Percentiles rank a stretch among this genome's conserved stretches.
phyloP scores from a whole-genome alignment of 257 asterid species.

The Solanum rostratum region DNA sequence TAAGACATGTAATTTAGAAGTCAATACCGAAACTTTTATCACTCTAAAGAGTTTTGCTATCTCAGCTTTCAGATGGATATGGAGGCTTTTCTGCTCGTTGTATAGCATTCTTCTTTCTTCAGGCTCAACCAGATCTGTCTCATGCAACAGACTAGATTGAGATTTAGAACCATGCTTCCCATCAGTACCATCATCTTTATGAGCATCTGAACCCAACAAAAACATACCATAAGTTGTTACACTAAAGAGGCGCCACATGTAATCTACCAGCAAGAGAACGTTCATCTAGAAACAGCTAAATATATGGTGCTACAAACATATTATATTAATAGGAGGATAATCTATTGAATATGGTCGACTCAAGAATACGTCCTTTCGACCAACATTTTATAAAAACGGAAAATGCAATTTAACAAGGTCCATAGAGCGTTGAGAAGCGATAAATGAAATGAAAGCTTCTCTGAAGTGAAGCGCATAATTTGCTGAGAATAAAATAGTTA shows the following conservation, averaged over 20 bases:
- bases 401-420: neutral
- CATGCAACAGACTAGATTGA: constrained; percentile 1
- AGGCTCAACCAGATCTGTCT: neutral
- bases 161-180: neutral
- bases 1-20: constrained; percentile 38
- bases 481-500: neutral
- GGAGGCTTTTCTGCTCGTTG: constrained; percentile 15
- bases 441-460: neutral
- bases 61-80: constrained; percentile 20
- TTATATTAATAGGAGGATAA: neutral
- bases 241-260: neutral
- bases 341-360: neutral
- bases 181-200: neutral
- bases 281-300: neutral
- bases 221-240: neutral
- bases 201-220: neutral
- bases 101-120: constrained; percentile 4
- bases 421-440: neutral
- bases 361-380: neutral
- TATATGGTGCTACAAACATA: neutral
- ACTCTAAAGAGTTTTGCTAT: constrained; percentile 21
- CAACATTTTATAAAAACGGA: neutral
- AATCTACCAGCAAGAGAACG: neutral
- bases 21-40: constrained; percentile 24
- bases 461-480: neutral